These are phyloP conservation scores for Xylaria sp. DNA, from an alignment of 495 filamentous ascomycete genomes.

Conservation along the genomic window DNA sequence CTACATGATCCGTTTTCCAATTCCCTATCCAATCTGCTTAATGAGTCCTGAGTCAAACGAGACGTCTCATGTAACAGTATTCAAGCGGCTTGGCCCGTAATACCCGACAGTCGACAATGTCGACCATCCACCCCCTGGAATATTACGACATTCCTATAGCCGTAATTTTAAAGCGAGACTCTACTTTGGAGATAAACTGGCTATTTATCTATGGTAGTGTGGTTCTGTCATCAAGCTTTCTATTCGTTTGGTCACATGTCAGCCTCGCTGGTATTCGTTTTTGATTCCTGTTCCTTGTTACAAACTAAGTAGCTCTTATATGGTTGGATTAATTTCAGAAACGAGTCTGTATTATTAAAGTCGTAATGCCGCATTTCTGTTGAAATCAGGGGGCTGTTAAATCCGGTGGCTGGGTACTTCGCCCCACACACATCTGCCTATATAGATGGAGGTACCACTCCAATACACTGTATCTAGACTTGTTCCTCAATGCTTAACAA, in stretches of 20 bases:
- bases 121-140: neutral
- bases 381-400: too few relatives aligned
- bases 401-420: too few relatives aligned
- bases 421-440: too few relatives aligned
- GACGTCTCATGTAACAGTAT: neutral
- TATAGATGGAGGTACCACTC: too few relatives aligned
- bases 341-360: neutral
- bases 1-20: neutral
- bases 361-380: neutral
- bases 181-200: neutral
- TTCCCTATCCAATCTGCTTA: neutral
- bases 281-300: neutral
- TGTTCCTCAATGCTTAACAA: too few relatives aligned
- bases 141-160: neutral
- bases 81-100: neutral
- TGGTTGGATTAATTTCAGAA: neutral
- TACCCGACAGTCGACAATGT: neutral
- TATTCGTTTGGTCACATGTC: neutral
- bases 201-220: neutral
- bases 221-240: neutral
- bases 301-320: neutral
- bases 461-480: too few relatives aligned
- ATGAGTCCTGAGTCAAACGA: neutral
- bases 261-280: neutral
- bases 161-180: neutral